A percentile compares a stretch with the other conserved stretches of the same genome.
These are phyloP conservation scores for Viola odorata DNA, from an alignment of 345 rosid species.

Conservation along the genomic window DNA sequence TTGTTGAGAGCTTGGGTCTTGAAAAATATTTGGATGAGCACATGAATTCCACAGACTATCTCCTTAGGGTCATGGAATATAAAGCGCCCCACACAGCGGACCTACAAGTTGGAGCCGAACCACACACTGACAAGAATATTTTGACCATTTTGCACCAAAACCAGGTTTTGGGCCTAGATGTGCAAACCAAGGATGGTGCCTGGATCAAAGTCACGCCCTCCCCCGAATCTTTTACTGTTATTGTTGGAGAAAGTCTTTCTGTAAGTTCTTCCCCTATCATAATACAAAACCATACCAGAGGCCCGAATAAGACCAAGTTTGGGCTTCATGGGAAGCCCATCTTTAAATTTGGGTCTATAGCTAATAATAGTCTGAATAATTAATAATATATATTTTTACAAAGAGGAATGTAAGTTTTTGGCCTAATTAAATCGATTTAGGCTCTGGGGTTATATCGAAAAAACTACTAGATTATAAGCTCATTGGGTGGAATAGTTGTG, in stretches of 20 bases:
- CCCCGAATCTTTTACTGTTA: slow-evolving; percentile 12
- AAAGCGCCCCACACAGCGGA: slow-evolving; percentile 15
- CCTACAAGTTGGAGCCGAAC: slow-evolving; percentile 16
- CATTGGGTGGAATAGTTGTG: too few relatives aligned
- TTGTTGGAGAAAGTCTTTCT: slow-evolving; percentile 13
- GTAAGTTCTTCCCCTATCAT: slow-evolving; percentile 1
- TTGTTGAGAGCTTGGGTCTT: slow-evolving; percentile 12
- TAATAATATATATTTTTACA: too few relatives aligned
- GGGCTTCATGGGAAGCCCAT: too few relatives aligned
- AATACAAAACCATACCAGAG: neutral
- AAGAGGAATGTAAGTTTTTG: too few relatives aligned
- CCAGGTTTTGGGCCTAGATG: neutral
- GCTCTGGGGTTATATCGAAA: too few relatives aligned
- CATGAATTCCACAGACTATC: slow-evolving; percentile 2
- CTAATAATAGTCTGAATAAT: too few relatives aligned
- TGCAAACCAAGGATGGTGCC: neutral
- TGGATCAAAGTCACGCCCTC: slow-evolving; percentile 10
- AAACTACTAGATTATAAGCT: too few relatives aligned
- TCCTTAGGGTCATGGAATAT: slow-evolving; percentile 20
- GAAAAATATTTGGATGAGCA: slow-evolving; percentile 25
- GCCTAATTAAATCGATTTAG: too few relatives aligned
- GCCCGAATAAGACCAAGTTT: too few relatives aligned
- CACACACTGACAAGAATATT: slow-evolving; percentile 26
- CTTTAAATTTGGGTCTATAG: too few relatives aligned
- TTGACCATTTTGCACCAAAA: slow-evolving; percentile 25